These are phyloP conservation scores for Nicotiana paniculata DNA, from an alignment of 257 asterid species.

Conservation along the genomic window DNA sequence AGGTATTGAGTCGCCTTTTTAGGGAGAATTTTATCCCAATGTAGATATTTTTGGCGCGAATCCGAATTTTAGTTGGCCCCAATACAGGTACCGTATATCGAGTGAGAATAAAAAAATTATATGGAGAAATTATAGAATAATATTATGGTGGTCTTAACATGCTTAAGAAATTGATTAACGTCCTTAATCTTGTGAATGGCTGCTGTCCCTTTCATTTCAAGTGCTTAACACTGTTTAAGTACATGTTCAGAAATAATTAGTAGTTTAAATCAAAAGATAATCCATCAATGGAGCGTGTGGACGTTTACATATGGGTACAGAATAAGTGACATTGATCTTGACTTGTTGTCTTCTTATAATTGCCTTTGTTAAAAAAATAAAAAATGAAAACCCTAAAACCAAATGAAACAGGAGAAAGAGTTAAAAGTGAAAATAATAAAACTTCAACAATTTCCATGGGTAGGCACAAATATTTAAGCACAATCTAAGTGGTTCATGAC, in stretches of 20 bases:
- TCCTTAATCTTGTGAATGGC: not conserved
- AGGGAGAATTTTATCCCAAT: too few relatives aligned
- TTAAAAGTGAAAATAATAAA: too few relatives aligned
- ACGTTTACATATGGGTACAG: not conserved
- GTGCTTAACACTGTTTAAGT: not conserved
- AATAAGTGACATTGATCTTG: constrained; percentile 6
- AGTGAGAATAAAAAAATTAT: not conserved
- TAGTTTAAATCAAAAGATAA: not conserved
- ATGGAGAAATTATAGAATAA: not conserved
- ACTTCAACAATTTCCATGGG: too few relatives aligned
- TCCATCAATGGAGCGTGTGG: constrained; percentile 1
- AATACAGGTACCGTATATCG: too few relatives aligned
- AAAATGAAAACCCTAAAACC: too few relatives aligned
- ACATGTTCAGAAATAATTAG: not conserved
- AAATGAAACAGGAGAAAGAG: too few relatives aligned
- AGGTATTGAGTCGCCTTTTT: too few relatives aligned
- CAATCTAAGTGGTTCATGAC: too few relatives aligned
- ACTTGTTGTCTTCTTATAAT: constrained; percentile 3
- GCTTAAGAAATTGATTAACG: not conserved
- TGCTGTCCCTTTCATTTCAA: constrained; percentile 9
- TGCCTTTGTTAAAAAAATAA: not conserved
- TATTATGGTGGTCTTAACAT: not conserved
- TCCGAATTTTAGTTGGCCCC: too few relatives aligned
- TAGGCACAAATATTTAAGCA: too few relatives aligned
- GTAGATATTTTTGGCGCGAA: too few relatives aligned